Evolutionary conservation across 139 green algal genomes (phyloP), one percentile per base, ranked within the genome.

Genomic region (Coelastrella sp.): DNA sequence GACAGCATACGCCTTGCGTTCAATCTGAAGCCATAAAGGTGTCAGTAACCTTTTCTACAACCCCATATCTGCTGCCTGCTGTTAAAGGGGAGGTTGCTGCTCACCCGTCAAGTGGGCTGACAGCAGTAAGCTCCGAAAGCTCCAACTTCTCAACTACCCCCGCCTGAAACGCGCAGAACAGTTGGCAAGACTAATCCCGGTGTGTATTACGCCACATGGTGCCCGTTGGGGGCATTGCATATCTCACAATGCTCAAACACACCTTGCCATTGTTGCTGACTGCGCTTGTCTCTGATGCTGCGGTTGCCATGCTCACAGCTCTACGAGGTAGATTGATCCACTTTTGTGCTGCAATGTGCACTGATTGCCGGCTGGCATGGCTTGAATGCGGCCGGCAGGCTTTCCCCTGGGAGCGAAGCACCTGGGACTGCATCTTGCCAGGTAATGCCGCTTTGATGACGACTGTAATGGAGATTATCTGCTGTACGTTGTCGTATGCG

Each of bases 91-190:
- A 49, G 35, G 35, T 82, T 82, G 10, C 24, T 61, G 58, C 95
- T 95, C 84, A 98, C 96, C 97, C 97, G 76, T 99, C 97, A 56
- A 99, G 95, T 0, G 97, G 97, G 19, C 95, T 94, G 10, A 99
- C 93, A 8, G 97, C 97, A 7, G 97, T 99, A 14, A 99, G 92
- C 87, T 98, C 96, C 11, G 91, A 94, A 24, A 98, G 93, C 76
- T 95, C 94, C 66, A 98, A 82, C 86, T 93, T 93, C 73, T 81
- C 85, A 17, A 25, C 35, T n/a, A 60, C 22, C 22, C 5, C 35
- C 12, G 84, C 60, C 84, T 88, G 84, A 9, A 57, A 72, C 15
- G 68, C 68, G 19, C 10, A 49, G 35, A 49, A 49, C 35, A 49
- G 35, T 49, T 49, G 1, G 3, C 35, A 49, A 49, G 3, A 49